These are phyloP conservation scores for Mortierella hygrophila DNA, from an alignment of 192 early-diverging fungal species.

Conservation along the genomic window DNA sequence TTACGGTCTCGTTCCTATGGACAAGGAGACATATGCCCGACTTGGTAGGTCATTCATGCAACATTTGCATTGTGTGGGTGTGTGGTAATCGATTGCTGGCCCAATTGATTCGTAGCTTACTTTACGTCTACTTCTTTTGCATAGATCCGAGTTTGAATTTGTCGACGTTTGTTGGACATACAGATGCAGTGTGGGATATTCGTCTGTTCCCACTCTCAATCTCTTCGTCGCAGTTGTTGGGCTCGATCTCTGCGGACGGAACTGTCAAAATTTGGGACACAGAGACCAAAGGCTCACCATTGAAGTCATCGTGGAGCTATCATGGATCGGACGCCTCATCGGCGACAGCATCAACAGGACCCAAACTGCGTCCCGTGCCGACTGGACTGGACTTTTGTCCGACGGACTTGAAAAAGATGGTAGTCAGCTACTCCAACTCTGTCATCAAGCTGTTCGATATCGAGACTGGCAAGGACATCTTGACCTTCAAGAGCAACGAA, in stretches of 20 bases:
- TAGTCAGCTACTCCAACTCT: conserved; percentile 74
- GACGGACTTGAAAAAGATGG: conserved; percentile 68
- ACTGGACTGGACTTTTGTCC: conserved; percentile 79
- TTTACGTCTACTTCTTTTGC: not conserved
- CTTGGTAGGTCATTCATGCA: conserved; percentile 50
- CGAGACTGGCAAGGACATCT: conserved; percentile 74
- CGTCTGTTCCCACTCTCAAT: conserved; percentile 70
- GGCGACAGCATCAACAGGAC: not conserved
- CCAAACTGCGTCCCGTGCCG: conserved; percentile 55
- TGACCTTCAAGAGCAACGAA: conserved; percentile 68
- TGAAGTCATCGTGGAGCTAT: conserved; percentile 64
- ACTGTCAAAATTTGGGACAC: conserved; percentile 87
- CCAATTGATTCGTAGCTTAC: not conserved
- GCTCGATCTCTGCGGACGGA: conserved; percentile 84
- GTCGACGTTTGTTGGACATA: conserved; percentile 81
- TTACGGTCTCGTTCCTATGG: conserved; percentile 71
- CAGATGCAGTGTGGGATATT: conserved; percentile 90
- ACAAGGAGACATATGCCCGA: conserved; percentile 67
- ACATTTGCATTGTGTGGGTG: not conserved
- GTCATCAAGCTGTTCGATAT: conserved; percentile 81
- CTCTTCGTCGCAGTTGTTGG: conserved; percentile 66
- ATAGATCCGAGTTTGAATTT: conserved; percentile 66
- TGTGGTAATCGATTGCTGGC: not conserved
- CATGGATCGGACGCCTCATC: conserved; percentile 32
- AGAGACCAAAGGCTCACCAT: conserved; percentile 50